Evolutionary conservation across 371 early-diverging fungal genomes (phyloP).

Genomic region (Entomophthora muscae): DNA sequence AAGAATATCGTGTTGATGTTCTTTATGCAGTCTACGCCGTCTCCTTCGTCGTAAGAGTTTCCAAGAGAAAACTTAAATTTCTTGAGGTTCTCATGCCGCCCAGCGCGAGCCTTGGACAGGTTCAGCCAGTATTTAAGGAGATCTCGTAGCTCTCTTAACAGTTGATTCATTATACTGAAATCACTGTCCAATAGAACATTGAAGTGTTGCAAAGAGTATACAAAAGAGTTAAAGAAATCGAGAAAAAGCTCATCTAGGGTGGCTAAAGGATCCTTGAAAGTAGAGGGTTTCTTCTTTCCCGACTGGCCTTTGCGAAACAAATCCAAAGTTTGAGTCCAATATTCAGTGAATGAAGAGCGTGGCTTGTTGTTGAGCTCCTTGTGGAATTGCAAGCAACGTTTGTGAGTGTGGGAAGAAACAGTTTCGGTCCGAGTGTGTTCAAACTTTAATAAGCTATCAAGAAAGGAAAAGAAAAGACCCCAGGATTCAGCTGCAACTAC

Average conservation of each 20-base stretch:
- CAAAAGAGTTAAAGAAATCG: neutral
- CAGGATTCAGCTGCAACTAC: constrained; percentile 2
- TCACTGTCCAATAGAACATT: neutral
- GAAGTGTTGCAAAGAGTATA: neutral
- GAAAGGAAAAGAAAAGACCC: neutral
- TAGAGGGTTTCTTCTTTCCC: constrained; percentile 1
- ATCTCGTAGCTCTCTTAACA: neutral
- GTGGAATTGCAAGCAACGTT: constrained; percentile 1
- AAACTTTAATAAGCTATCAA: constrained; percentile 3
- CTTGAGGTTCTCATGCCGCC: neutral
- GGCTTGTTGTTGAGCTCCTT: neutral
- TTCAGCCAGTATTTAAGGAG: neutral
- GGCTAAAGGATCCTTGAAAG: neutral
- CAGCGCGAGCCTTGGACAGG: neutral
- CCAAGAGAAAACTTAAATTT: neutral
- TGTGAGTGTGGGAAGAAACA: constrained; percentile 1
- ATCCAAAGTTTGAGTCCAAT: constrained; percentile 10
- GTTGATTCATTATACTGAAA: neutral
- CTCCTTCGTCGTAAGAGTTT: neutral
- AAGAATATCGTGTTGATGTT: neutral
- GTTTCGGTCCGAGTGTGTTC: constrained; percentile 3
- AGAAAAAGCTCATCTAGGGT: neutral
- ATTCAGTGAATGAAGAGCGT: constrained; percentile 7
- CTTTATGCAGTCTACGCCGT: neutral
- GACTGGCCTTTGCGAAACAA: constrained; percentile 5